Percentiles rank a stretch among this genome's conserved stretches.
phyloP scores from a whole-genome alignment of 176 grass and related monocot species.

The Avena atlantica region DNA sequence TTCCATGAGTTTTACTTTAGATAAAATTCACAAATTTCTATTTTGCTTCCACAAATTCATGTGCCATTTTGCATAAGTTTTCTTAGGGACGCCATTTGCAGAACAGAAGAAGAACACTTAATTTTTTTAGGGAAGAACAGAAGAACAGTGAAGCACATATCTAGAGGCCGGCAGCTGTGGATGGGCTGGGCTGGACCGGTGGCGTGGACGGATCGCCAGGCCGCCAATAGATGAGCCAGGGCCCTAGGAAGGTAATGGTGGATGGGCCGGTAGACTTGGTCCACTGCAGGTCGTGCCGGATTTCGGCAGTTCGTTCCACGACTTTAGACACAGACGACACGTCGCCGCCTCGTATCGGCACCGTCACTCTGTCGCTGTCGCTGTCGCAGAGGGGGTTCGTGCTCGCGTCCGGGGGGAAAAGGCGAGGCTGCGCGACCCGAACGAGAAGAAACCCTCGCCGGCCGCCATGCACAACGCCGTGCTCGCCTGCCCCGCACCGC shows the following conservation, averaged over 20 bases:
- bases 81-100: too few relatives aligned
- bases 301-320: neutral
- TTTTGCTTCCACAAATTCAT: too few relatives aligned
- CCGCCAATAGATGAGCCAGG: neutral
- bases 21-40: too few relatives aligned
- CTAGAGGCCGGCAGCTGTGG: neutral
- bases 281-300: neutral
- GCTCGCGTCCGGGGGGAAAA: conserved; percentile 25
- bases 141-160: too few relatives aligned
- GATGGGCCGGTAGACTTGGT: neutral
- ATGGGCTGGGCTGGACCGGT: neutral
- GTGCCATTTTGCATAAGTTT: too few relatives aligned
- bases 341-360: neutral
- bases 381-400: neutral
- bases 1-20: too few relatives aligned
- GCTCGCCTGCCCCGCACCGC: conserved; percentile 30
- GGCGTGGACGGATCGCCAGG: neutral
- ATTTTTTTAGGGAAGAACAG: too few relatives aligned
- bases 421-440: conserved; percentile 29
- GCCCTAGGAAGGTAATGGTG: neutral
- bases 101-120: too few relatives aligned
- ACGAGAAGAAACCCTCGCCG: neutral
- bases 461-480: conserved; percentile 33
- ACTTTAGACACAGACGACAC: neutral
- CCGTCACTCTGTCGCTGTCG: conserved; percentile 15